Evolutionary conservation across 176 grass and related monocot genomes (phyloP).

Genomic region (Oryza meridionalis): DNA sequence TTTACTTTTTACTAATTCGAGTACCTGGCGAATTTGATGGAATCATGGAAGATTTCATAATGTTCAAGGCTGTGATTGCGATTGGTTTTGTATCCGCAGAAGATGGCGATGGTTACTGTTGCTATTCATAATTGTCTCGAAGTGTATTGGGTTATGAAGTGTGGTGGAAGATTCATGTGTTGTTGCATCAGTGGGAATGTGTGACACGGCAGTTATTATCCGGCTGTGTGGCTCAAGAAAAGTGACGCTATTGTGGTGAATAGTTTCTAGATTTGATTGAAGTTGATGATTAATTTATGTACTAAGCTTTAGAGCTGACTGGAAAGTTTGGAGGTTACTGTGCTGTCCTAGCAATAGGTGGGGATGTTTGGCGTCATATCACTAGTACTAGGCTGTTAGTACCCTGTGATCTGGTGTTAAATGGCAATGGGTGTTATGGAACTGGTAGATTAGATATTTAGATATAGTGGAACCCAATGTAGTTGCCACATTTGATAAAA

Average conservation of each 20-base stretch:
- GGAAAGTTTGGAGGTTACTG: conserved; percentile 41
- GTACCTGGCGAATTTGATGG: not conserved
- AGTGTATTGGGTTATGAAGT: not conserved
- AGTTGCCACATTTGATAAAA: conserved; percentile 14
- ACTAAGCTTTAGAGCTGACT: conserved; percentile 24
- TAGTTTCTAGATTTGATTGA: conserved; percentile 38
- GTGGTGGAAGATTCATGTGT: not conserved
- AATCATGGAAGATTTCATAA: not conserved
- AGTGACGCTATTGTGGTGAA: conserved; percentile 1
- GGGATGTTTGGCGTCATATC: conserved; percentile 18
- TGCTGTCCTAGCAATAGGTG: conserved; percentile 27
- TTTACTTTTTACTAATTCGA: not conserved
- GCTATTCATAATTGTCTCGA: not conserved
- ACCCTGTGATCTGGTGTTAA: conserved; percentile 1
- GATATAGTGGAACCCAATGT: conserved; percentile 1
- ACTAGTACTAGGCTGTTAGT: not conserved
- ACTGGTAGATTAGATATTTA: not conserved
- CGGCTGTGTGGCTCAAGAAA: conserved; percentile 15
- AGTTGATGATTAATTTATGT: conserved; percentile 21
- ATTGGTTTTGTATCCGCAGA: conserved; percentile 2
- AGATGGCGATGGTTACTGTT: conserved; percentile 19
- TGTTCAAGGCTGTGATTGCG: not conserved
- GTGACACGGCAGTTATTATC: not conserved
- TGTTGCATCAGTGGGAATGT: conserved; percentile 30
- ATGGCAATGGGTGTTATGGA: not conserved